Evolutionary conservation across 2,329 filamentous ascomycete genomes (phyloP).

Genomic region (Pleochaeta shiraiana): DNA sequence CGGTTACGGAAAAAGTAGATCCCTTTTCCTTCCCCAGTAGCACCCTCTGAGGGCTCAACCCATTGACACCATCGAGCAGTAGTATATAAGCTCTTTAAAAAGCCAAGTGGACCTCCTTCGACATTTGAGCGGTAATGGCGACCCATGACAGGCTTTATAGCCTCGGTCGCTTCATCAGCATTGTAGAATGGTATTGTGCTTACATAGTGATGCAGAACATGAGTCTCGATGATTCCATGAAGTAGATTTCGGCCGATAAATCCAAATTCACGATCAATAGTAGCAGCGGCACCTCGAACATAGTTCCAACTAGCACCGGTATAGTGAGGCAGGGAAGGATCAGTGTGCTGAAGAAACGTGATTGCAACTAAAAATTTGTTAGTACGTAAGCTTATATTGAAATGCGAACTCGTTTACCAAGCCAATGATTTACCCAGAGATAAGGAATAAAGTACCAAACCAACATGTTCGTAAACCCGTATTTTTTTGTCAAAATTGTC

Average conservation of each 20-base stretch:
- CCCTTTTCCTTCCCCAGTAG: conserved; percentile 58
- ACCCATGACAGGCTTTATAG: conserved; percentile 91
- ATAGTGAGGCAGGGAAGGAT: conserved; percentile 88
- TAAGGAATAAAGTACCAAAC: conserved; percentile 96
- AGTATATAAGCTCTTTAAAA: conserved; percentile 64
- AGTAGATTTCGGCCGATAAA: conserved; percentile 81
- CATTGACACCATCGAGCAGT: conserved; percentile 81
- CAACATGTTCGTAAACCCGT: conserved; percentile 65
- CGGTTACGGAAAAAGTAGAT: conserved; percentile 96
- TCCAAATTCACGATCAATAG: conserved; percentile 92
- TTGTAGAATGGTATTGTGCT: conserved; percentile 94
- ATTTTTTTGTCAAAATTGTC: conserved; percentile 46
- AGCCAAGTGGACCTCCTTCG: conserved; percentile 55
- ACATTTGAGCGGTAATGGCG: conserved; percentile 78
- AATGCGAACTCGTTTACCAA: conserved; percentile 40
- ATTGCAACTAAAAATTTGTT: conserved; percentile 49
- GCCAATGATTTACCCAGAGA: conserved; percentile 98
- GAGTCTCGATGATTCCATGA: conserved; percentile 94
- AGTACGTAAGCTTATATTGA: conserved; percentile 9
- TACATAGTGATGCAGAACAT: conserved; percentile 95
- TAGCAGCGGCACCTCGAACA: conserved; percentile 78
- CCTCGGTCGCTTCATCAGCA: conserved; percentile 82
- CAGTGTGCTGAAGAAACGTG: conserved; percentile 93
- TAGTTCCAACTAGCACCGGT: conserved; percentile 73
- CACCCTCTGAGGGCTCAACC: conserved; percentile 79